Evolutionary conservation across 768 basidiomycete species (phyloP), one percentile per base, ranked within the genome.

Genomic region (Phanerochaete sordida): DNA sequence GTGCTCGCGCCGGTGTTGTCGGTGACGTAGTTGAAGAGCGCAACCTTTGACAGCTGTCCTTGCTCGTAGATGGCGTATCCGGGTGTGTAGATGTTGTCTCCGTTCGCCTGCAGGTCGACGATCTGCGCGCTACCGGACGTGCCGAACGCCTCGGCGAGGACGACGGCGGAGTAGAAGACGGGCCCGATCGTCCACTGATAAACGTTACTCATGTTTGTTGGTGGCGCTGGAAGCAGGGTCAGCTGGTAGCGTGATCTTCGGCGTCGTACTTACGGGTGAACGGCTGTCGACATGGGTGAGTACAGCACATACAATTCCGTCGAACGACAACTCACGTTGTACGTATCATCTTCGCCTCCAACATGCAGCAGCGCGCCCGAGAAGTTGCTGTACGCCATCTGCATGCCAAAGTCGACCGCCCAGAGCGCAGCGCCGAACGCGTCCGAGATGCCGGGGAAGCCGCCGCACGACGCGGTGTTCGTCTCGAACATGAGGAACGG

Each of bases 401-500:
- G 76, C 39, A 84, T 61, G 3, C 77, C 77, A 64, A 76, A 81
- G 65, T 84, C 82, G 45, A 79, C 65, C 31, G 67, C 81, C 82
- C 83, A 84, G 26, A 83, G 71, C 19, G 80, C 75, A 1, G 77
- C 77, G 2, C 76, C 80, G 56, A 83, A 84, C 39, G 73, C 75
- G 63, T 83, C 79, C 39, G 76, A 78, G 57, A 84, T 64, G 3
- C 82, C 82, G 16, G 77, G 69, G 66, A 82, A 82, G n/a, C 82
- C 83, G 59, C 80, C 81, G 68, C 83, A 84, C 49, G 76, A 77
- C 0, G 81, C 82, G 8, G 79, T 77, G 63, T 81, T 81, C 37
- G 79, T 82, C 69, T 84, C 83, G 63, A 83, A 74, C 79, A 84
- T 81, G 52, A 81, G 64, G 59, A 82, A 71, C 31, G 79, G 78